Base-by-base conservation (phyloP, 2,329 filamentous ascomycete genomes). In the Bipolaris zeicola region DNA sequence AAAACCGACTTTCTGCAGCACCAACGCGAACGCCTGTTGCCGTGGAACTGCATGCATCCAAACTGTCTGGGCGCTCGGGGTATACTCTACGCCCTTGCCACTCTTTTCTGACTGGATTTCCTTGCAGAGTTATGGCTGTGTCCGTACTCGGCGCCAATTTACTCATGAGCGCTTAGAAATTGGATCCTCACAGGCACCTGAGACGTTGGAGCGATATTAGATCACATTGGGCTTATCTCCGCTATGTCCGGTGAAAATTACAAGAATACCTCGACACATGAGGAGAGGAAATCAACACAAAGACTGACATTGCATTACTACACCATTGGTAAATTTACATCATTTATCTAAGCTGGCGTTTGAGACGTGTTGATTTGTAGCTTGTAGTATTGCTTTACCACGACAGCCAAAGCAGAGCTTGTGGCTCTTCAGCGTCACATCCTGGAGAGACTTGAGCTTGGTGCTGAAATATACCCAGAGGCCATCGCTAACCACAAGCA, bases 201-300 rank as follows among this genome's bases (percentile, higher is more conserved):
- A 28, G n/a, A 22, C 26, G 41, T 24, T 52, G 22, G 26, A 50
- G 41, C 33, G 11, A 36, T 54, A 36, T 38, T 42, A 24, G 39
- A 37, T 8, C 31, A 22, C 14, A 6, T 13, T 22, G 6, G 34
- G 8, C 44, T 52, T 60, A 60, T 46, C 50, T 52, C 59, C 59
- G 56, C 8, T 59, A 61, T 41, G 16, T 51, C 56, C 59, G 52
- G 34, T 18, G 46, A n/a, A 31, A 31, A 31, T 31, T 31, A 10
- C 28, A 31, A 31, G 28, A 31, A 31, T 31, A 10, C 11, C 28
- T 11, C 10, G 28, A 13, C 28, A 13, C 10, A 13, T 11, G 10
- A 13, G 28, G 10, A 31, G 4, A 31, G 28, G 28, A 31, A 13
- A 4, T 31, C 4, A 31, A 31, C 28, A 31, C 10, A 11, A 13